Base-by-base conservation (phyloP, 345 rosid species). In the Populus tremula region DNA sequence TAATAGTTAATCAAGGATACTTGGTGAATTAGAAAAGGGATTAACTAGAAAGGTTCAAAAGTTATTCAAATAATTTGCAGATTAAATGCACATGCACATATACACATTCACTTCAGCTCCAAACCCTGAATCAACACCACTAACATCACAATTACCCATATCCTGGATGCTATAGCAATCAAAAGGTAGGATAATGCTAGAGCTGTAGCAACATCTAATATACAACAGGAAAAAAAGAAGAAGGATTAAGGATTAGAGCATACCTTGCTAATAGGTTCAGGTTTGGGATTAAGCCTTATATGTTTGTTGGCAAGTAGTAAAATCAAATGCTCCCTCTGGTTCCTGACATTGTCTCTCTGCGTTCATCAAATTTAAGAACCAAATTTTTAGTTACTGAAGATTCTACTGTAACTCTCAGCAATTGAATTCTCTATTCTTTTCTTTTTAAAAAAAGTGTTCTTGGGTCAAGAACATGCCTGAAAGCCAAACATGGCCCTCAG, bases 401-500 rank as follows among this genome's bases (percentile, higher is more conserved):
- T 73, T 75, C 64, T 68, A 54, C 41, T 62, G 21, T 13, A 50
- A 69, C 33, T 41, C 33, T 71, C 33, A 74, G 23, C 35, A 62
- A 56, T 21, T 18, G 70, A 67, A 27, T 20, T 20, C 23, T 50
- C 18, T 64, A 47, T 67, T 76, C 53, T 59, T 21, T 78, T 31
- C 61, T 71, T 65, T 56, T 25, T 56, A 9, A 41, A 41, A 43
- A 43, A 62, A 7, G 9, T n/a, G 7, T 61, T 76, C 27, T 61
- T 47, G 70, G 62, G 76, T 47, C 64, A 78, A 64, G 67, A 65
- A 74, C 91, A 69, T 91, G 79, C 99, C 97, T 96, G 99, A 87
- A 96, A 96, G 66, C 99, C 98, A 78, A 92, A 96, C 97, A 93
- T 91, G 50, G 98, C 97, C 78, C 95, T 88, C 83, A 96, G 85